Evolutionary conservation across 1,284 basidiomycete genomes (phyloP), one percentile per base, ranked within the genome.

Genomic region (Phlebopus sp.): DNA sequence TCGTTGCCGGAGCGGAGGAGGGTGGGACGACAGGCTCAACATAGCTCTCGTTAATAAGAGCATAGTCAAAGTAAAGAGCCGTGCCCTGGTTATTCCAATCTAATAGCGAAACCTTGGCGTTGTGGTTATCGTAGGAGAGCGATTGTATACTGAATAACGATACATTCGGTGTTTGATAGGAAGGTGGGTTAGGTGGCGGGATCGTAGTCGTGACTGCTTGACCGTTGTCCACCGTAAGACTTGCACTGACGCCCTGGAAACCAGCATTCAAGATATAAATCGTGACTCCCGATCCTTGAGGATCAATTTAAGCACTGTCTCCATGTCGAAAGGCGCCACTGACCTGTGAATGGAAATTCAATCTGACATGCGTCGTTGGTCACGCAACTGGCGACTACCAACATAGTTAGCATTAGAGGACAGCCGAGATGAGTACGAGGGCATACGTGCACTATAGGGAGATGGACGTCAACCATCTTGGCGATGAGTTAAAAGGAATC

Each of bases 271-370:
- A 3, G n/a, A 58, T 27, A 30, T 53, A 53, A 7, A 58, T 27
- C 18, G 39, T 31, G 30, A 57, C 34, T 4, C 56, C 56, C 1
- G 54, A 57, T 5, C 56, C 56, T 59, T 43, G 4, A 31, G 9
- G 17, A 1, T 44, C 15, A 7, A 41, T 36, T 52, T 35, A 35
- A 23, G 34, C 14, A n/a, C 6, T 10, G 5, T 27, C 29, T 8
- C 25, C 10, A 42, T 18, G 29, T 29, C 11, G 11, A 25, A 2
- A 14, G 31, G 21, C 3, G 37, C 13, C 23, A n/a, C 44, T 21
- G 36, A 59, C 56, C 55, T 11, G 46, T 56, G 25, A 57, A 57
- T 21, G 55, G 55, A 37, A 57, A 42, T 14, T 23, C 19, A 11
- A 57, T 37, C 17, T 38, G 29, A 18, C 55, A 57, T 1, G 45